phyloP scores from a whole-genome alignment of 2,329 filamentous ascomycete genomes.

The Alternaria longipes region DNA sequence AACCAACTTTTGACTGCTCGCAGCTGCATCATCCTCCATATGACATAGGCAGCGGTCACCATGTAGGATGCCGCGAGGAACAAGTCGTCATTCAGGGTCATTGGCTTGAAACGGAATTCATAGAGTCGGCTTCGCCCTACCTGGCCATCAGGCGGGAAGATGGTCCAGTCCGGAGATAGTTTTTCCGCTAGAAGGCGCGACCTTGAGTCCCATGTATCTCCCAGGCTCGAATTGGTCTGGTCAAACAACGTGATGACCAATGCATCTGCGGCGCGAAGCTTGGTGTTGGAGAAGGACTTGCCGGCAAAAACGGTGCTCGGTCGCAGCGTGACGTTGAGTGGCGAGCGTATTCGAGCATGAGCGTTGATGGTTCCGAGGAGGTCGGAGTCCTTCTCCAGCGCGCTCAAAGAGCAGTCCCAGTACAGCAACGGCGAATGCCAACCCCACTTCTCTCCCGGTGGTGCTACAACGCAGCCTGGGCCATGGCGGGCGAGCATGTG shows the following conservation, averaged over 20 bases:
- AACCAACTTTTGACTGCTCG: conserved; percentile 78
- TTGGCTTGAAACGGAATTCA: conserved; percentile 80
- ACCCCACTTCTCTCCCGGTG: conserved; percentile 74
- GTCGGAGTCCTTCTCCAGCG: conserved; percentile 69
- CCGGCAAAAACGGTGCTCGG: conserved; percentile 84
- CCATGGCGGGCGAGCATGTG: conserved; percentile 26
- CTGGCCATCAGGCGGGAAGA: conserved; percentile 69
- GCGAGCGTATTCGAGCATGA: conserved; percentile 68
- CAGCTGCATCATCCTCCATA: conserved; percentile 72
- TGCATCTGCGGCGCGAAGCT: conserved; percentile 76
- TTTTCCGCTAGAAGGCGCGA: conserved; percentile 63
- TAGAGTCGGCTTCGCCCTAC: conserved; percentile 70
- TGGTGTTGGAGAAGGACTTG: conserved; percentile 75
- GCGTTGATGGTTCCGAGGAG: conserved; percentile 75
- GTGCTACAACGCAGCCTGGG: conserved; percentile 32
- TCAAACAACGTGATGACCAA: conserved; percentile 81
- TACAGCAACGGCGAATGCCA: conserved; percentile 86
- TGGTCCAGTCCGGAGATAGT: conserved; percentile 66
- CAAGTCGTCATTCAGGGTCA: conserved; percentile 72
- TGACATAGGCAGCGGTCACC: conserved; percentile 70
- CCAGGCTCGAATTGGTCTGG: conserved; percentile 70
- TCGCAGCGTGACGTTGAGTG: conserved; percentile 76
- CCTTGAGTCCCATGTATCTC: conserved; percentile 70
- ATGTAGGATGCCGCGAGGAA: conserved; percentile 72
- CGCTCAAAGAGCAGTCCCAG: conserved; percentile 72